Percentiles rank a stretch among this genome's conserved stretches.
These are phyloP conservation scores for Pneumocystis jirovecii DNA, from an alignment of 1,139 yeast genomes.

Conservation along the genomic window DNA sequence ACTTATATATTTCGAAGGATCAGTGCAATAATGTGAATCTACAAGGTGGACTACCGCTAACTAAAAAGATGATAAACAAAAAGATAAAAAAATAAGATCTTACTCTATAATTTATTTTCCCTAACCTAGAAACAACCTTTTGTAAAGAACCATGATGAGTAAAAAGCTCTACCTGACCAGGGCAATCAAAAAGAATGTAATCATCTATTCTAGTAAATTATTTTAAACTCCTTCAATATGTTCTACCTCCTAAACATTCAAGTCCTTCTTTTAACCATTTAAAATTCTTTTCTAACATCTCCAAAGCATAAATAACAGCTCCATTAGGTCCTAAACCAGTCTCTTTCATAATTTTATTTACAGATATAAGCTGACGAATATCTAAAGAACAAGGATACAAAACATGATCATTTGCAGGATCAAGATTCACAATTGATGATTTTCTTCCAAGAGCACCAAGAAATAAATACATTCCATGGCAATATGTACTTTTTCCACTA, in stretches of 20 bases:
- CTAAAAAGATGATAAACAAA: conserved; percentile 31
- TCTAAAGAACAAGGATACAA: conserved; percentile 78
- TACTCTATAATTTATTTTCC: conserved; percentile 26
- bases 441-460: conserved; percentile 86
- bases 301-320: conserved; percentile 78
- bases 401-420: conserved; percentile 80
- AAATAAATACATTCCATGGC: conserved; percentile 82
- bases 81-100: not conserved
- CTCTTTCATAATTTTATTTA: conserved; percentile 96
- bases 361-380: conserved; percentile 74
- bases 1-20: conserved; percentile 86
- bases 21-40: conserved; percentile 70
- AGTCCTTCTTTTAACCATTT: conserved; percentile 69
- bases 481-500: conserved; percentile 88
- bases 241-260: conserved; percentile 34
- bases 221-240: not conserved
- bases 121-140: conserved; percentile 54
- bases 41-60: conserved; percentile 76
- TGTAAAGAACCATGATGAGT: conserved; percentile 79
- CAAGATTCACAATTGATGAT: conserved; percentile 67
- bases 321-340: conserved; percentile 92
- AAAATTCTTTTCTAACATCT: conserved; percentile 36
- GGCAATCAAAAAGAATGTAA: conserved; percentile 87
- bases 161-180: conserved; percentile 79
- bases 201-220: conserved; percentile 37